A percentile compares a stretch with the other conserved stretches of the same genome.
phyloP scores from a whole-genome alignment of 83 land plant species.

The Picea mariana region DNA sequence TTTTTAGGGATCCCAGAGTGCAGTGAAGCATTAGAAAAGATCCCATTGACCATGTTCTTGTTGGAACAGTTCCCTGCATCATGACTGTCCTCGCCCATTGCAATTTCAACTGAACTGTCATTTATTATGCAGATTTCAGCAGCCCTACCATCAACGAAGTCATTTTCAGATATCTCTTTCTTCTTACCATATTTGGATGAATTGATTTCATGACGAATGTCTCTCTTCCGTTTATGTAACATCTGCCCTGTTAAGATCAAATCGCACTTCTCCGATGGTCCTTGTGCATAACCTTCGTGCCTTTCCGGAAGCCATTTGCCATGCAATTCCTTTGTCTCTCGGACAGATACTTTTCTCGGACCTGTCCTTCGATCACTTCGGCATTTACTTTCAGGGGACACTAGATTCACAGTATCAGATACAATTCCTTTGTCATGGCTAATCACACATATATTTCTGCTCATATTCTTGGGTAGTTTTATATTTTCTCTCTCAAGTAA shows the following conservation, averaged over 20 bases:
- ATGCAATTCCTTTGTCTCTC: neutral
- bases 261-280: neutral
- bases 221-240: neutral
- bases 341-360: neutral
- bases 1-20: neutral
- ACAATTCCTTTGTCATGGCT: neutral
- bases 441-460: neutral
- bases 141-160: neutral
- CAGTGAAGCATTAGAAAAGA: neutral
- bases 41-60: neutral
- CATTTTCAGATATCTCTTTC: neutral
- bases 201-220: neutral
- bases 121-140: neutral
- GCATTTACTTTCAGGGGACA: neutral
- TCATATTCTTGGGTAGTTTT: neutral
- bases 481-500: neutral
- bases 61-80: neutral
- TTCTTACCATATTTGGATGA: neutral
- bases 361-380: neutral
- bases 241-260: neutral
- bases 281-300: neutral
- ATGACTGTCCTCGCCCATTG: neutral
- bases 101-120: neutral
- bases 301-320: neutral
- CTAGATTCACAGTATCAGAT: neutral